phyloP scores from a whole-genome alignment of 305 asterid species.

The Fraxinus baroniana region DNA sequence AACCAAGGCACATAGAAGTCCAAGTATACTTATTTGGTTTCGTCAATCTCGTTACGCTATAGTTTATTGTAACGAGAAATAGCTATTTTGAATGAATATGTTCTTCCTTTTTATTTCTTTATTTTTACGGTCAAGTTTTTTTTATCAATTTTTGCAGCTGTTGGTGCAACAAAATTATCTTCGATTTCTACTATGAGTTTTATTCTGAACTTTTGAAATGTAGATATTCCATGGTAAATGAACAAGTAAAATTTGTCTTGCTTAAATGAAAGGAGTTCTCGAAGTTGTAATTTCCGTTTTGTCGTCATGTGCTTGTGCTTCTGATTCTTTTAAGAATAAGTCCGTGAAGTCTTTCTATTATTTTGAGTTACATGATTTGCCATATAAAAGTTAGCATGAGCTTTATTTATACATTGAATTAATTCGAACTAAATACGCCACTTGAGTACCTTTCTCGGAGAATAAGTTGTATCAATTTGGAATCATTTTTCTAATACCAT shows the following conservation, averaged over 20 bases:
- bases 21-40: constrained; percentile 56
- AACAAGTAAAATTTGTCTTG: background rate
- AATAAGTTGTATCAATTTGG: too few species aligned
- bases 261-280: background rate
- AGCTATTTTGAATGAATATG: too few species aligned
- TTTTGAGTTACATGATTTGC: background rate
- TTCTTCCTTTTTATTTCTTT: too few species aligned
- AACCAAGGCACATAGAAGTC: constrained; percentile 96
- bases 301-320: background rate
- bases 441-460: too few species aligned
- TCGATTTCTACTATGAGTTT: background rate
- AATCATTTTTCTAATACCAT: too few species aligned
- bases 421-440: background rate
- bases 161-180: too few species aligned
- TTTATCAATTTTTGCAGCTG: too few species aligned
- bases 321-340: background rate
- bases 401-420: background rate
- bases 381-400: background rate
- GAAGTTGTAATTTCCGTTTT: background rate
- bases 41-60: constrained; percentile 14
- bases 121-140: too few species aligned
- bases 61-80: too few species aligned
- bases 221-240: constrained; percentile 1
- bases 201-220: background rate
- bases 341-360: background rate